Evolutionary conservation across 106 monocot species (phyloP).

Genomic region (Dendrobium chrysotoxum): DNA sequence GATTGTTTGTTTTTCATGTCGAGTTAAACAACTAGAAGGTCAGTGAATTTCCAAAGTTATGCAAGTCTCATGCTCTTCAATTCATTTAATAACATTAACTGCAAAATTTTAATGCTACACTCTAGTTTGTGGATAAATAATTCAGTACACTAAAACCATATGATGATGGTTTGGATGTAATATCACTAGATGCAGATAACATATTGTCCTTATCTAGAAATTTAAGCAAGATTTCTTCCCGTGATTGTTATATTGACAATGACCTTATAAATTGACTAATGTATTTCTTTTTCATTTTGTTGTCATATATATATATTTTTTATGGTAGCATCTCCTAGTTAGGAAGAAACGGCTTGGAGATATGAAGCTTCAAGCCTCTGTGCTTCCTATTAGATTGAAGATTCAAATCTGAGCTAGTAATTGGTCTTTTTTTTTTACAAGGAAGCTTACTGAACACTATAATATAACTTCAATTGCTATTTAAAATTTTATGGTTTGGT

Average conservation of each 20-base stretch:
- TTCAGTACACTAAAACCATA: slow-evolving; percentile 16
- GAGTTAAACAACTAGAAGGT: slow-evolving; percentile 21
- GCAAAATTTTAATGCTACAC: slow-evolving; percentile 14
- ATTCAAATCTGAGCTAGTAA: slow-evolving; percentile 23
- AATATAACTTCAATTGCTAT: background rate
- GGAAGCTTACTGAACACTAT: slow-evolving; percentile 3
- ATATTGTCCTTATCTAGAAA: too few relatives aligned
- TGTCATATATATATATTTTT: too few relatives aligned
- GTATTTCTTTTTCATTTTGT: too few relatives aligned
- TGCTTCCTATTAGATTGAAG: background rate
- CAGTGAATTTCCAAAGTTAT: slow-evolving; percentile 15
- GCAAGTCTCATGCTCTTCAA: slow-evolving; percentile 8
- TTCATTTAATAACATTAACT: background rate
- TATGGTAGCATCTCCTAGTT: too few relatives aligned
- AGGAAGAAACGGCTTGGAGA: too few relatives aligned
- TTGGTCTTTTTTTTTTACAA: slow-evolving; percentile 31
- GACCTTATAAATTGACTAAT: too few relatives aligned
- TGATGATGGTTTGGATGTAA: slow-evolving; percentile 8
- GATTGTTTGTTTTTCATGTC: slow-evolving; percentile 20
- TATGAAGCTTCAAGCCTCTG: too few relatives aligned
- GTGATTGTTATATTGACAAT: too few relatives aligned
- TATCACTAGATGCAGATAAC: too few relatives aligned
- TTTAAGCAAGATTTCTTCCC: too few relatives aligned
- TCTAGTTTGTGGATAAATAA: slow-evolving; percentile 18
- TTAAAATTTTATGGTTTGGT: too few relatives aligned